phyloP scores from a whole-genome alignment of 2,329 filamentous ascomycete genomes.

The Microdochium trichocladiopsis region DNA sequence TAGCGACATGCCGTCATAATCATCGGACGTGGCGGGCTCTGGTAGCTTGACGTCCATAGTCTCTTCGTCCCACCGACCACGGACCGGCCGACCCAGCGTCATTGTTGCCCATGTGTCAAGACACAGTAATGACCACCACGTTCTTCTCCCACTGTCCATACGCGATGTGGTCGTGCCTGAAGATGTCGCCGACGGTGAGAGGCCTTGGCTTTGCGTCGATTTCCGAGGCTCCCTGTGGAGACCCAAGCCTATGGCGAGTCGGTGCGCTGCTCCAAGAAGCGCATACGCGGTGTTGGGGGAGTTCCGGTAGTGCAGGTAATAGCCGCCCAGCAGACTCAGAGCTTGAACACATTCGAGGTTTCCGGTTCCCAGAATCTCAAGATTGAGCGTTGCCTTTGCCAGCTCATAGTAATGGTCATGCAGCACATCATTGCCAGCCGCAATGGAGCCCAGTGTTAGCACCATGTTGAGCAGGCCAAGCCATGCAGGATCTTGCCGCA shows the following conservation, averaged over 20 bases:
- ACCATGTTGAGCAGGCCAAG: not conserved
- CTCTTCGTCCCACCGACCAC: constrained; percentile 12
- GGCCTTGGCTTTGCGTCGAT: not conserved
- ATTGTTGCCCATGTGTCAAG: not conserved
- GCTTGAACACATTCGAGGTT: not conserved
- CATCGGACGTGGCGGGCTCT: constrained; percentile 10
- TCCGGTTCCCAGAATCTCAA: not conserved
- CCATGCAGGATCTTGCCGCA: constrained; percentile 7
- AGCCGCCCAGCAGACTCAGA: not conserved
- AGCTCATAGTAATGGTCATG: not conserved
- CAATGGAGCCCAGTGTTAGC: not conserved
- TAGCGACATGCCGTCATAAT: constrained; percentile 15
- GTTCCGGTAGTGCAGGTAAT: constrained; percentile 1
- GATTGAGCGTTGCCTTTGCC: not conserved
- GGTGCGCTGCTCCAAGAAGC: not conserved
- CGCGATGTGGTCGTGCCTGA: constrained; percentile 1
- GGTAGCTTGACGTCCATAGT: constrained; percentile 22
- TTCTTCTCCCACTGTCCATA: not conserved
- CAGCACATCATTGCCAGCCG: not conserved
- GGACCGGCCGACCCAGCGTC: not conserved
- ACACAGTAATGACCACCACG: not conserved
- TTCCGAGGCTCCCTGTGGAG: not conserved
- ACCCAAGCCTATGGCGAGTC: not conserved
- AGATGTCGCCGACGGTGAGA: not conserved
- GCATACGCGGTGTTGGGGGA: not conserved